Base-by-base conservation (phyloP, 1,284 basidiomycete genomes). In the Mycosarcoma maydis region DNA sequence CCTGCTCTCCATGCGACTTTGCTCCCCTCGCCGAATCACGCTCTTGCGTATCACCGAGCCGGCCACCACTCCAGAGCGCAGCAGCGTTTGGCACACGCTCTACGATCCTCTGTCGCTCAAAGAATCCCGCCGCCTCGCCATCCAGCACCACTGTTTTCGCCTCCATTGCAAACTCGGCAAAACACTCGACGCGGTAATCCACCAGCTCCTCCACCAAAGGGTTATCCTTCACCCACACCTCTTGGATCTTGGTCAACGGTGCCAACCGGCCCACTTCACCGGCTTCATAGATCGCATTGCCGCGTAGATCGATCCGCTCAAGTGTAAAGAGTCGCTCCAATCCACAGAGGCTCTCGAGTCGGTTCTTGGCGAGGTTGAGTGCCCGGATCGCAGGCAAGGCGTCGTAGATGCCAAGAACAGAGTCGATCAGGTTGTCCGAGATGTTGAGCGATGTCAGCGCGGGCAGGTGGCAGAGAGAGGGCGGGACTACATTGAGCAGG, bases 351-450 rank as follows among this genome's bases (percentile, higher is more conserved):
- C 92, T 94, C 77, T 95, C 92, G 42, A 98, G 87, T 2, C 95
- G 88, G 79, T 98, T 98, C 29, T 68, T 55, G 43, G 73, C 55
- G 8, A 82, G 56, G 40, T 78, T 79, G 38, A 80, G 72, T n/a
- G 62, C 62, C 23, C 55, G 56, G 23, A 81, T 69, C 4, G 47
- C 48, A 5, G 64, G 54, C 0, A 81, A 32, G 0, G 73, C 38
- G 17, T 59, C 49, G 57, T 74, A 78, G 62, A 80, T 93, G 24
- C 91, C 92, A 4, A 94, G 86, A 16, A 97, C 90, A 6, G 94
- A 94, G 76, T 95, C 93, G 72, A 98, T 94, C 87, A 98, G 90
- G 84, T 98, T 98, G 83, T 94, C 90, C 16, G 90, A 87, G 17
- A 98, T 87, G 83, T 96, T 95, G 75, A 98, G 89, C 27, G 90